Percentiles rank a stretch among this genome's conserved stretches.
Evolutionary conservation across 768 basidiomycete species (phyloP).

Genomic region (Hypsizygus marmoreus): DNA sequence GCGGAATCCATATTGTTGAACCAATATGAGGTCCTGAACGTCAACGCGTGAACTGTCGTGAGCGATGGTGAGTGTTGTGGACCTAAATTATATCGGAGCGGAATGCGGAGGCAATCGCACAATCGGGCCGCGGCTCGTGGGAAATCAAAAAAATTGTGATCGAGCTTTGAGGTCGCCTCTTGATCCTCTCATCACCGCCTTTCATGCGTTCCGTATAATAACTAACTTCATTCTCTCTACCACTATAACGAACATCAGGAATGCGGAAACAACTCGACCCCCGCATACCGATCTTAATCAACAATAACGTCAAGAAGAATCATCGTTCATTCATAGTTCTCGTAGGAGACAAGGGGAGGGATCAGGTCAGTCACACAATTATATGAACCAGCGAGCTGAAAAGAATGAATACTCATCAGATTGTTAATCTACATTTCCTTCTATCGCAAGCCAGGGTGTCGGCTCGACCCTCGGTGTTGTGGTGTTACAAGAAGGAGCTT

Average conservation of each 20-base stretch:
- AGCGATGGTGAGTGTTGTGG: too few species aligned
- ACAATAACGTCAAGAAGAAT: slow-evolving; percentile 91
- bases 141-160: slow-evolving; percentile 2
- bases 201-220: not conserved
- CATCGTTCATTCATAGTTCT: slow-evolving; percentile 95
- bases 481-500: slow-evolving; percentile 99
- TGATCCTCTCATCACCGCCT: not conserved
- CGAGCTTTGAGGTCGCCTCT: not conserved
- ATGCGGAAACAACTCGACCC: slow-evolving; percentile 93
- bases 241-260: not conserved
- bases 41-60: too few species aligned
- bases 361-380: slow-evolving; percentile 69
- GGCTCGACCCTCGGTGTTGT: slow-evolving; percentile 87
- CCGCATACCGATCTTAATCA: slow-evolving; percentile 89
- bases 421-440: slow-evolving; percentile 94
- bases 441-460: slow-evolving; percentile 90
- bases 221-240: not conserved
- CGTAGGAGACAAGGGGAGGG: slow-evolving; percentile 91
- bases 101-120: too few species aligned
- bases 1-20: too few species aligned
- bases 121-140: too few species aligned
- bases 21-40: too few species aligned
- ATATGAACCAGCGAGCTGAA: too few species aligned
- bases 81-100: too few species aligned
- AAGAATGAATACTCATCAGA: too few species aligned